phyloP scores from a whole-genome alignment of 2,329 filamentous ascomycete genomes.

The Colletotrichum echinochloae region DNA sequence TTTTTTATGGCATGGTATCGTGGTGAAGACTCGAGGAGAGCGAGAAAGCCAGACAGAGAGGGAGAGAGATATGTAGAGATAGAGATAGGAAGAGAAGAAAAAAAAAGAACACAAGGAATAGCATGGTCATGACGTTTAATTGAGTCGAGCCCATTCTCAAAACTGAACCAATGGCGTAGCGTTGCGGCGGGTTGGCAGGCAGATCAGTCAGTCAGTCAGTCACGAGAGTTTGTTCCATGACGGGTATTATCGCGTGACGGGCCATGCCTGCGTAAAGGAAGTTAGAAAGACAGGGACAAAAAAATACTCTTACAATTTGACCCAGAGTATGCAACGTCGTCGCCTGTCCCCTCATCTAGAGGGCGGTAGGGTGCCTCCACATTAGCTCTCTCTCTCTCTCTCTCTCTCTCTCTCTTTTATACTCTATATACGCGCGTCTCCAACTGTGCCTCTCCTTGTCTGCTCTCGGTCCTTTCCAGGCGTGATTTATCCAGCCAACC shows the following conservation, averaged over 20 bases:
- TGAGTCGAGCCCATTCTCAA: not conserved
- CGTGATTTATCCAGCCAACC: too few relatives aligned
- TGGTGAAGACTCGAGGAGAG: not conserved
- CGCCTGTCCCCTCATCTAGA: too few relatives aligned
- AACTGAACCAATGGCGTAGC: not conserved
- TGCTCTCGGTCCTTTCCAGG: not conserved
- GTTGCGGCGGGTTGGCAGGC: too few relatives aligned
- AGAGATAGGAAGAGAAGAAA: not conserved
- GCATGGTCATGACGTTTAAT: too few relatives aligned
- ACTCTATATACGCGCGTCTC: too few relatives aligned
- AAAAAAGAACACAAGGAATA: too few relatives aligned
- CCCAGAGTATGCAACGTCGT: not conserved
- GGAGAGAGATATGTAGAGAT: not conserved
- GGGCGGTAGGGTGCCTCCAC: not conserved
- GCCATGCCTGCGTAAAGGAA: not conserved
- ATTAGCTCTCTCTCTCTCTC: not conserved
- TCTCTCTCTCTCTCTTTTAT: not conserved
- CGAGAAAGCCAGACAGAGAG: not conserved
- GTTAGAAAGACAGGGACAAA: too few relatives aligned
- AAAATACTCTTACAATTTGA: not conserved
- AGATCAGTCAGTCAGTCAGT: not conserved
- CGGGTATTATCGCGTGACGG: too few relatives aligned
- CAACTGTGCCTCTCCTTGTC: not conserved
- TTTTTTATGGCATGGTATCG: not conserved
- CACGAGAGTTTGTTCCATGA: not conserved